Evolutionary conservation across 805 yeast species (phyloP).

Genomic region (Spathaspora boniae): DNA sequence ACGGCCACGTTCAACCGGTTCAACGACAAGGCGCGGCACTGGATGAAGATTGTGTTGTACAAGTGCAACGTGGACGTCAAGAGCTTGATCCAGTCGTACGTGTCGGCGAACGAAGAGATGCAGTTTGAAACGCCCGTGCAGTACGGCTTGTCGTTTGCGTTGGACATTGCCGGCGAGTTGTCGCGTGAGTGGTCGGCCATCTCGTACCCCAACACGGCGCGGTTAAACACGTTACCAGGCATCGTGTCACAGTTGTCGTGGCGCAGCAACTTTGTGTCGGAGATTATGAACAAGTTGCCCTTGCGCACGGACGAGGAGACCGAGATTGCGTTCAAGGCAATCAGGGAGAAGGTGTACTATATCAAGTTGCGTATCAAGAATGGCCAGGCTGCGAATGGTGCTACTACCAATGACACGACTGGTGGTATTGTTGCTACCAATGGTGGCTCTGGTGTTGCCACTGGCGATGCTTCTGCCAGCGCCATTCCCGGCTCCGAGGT

Average conservation of each 20-base stretch:
- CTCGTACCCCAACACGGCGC: slow-evolving; percentile 27
- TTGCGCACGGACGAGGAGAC: slow-evolving; percentile 18
- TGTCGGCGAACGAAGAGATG: slow-evolving; percentile 43
- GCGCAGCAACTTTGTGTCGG: slow-evolving; percentile 47
- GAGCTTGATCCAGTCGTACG: slow-evolving; percentile 73
- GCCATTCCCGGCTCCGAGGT: slow-evolving; percentile 22
- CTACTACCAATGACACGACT: slow-evolving; percentile 11
- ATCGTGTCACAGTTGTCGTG: slow-evolving; percentile 76
- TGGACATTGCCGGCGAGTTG: slow-evolving; percentile 79
- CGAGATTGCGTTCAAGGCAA: slow-evolving; percentile 23
- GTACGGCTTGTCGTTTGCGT: slow-evolving; percentile 85
- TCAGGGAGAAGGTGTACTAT: slow-evolving; percentile 23
- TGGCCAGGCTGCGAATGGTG: background rate
- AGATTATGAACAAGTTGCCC: slow-evolving; percentile 22
- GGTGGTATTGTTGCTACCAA: no score
- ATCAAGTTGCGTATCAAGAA: slow-evolving; percentile 11
- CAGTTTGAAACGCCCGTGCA: slow-evolving; percentile 39
- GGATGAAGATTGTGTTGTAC: slow-evolving; percentile 61
- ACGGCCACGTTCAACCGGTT: slow-evolving; percentile 59
- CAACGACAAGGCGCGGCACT: slow-evolving; percentile 54
- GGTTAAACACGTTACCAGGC: slow-evolving; percentile 61
- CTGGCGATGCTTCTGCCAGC: background rate
- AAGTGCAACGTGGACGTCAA: slow-evolving; percentile 72
- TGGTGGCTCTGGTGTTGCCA: no score
- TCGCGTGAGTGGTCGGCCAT: slow-evolving; percentile 60